Base-by-base conservation (phyloP, 2,329 filamentous ascomycete genomes). In the Talaromyces funiculosus region DNA sequence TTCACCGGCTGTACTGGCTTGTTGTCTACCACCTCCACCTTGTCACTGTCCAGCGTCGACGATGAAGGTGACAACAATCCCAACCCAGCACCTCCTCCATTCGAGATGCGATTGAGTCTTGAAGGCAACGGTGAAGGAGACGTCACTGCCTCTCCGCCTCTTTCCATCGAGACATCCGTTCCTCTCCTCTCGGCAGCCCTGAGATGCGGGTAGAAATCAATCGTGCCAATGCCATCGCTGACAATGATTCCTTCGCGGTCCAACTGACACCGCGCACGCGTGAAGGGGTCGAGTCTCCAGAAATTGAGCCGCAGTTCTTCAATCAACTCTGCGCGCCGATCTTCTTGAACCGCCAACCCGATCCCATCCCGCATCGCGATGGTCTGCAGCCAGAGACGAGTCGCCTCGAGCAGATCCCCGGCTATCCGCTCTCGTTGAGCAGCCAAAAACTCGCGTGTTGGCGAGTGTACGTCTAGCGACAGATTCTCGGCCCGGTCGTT, bases 261-360 rank as follows among this genome's bases (percentile, higher is more conserved):
- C 67, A 96, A 95, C 63, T 89, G 77, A 10, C 86, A 88, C 69
- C 88, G 82, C 3, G 92, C 91, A 33, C 94, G 82, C 16, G 96
- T 71, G 72, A 92, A 96, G 0, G 90, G 91, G 75, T 99, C 94
- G 43, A 97, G 74, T 51, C 82, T 82, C 93, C 93, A 99, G 77
- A 97, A 97, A 67, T 90, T 90, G 49, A 83, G 81, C 55, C 82
- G 81, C 67, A 97, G 71, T 63, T 83, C 77, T 56, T 81, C 81
- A 0, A 89, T 88, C 18, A 94, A 67, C 8, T 80, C 77, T 20
- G 84, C 78, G 54, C 91, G 80, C 71, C 83, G 81, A 35, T 76
- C 75, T 70, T 84, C 83, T 60, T 83, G 69, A 6, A 77, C 72
- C 12, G 76, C 75, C 40, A 77, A 73, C 61, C 82, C 77, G 10